Evolutionary conservation across 495 filamentous ascomycete species (phyloP), one percentile per base, ranked within the genome.

Genomic region (Penicillium verhagenii): DNA sequence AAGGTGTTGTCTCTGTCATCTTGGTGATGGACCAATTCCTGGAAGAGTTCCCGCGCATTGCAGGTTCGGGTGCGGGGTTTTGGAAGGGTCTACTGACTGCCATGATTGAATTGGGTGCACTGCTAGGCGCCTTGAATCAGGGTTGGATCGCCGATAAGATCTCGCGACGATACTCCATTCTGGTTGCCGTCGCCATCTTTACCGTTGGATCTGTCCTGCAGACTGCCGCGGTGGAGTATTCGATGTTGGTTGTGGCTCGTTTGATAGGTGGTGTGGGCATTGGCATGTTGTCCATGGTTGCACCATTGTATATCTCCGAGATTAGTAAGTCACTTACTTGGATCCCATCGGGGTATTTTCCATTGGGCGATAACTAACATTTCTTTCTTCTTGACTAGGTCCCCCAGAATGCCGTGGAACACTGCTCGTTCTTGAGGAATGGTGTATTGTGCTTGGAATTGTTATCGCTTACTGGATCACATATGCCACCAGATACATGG

Each of bases 231-330:
- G 59, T 77, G 5, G 69, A 80, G 24, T 84, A 82, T 58, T 70
- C 76, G 3, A 85, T 86, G 82, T 65, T 86, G 50, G 75, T 73
- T 1, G 72, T 79, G n/a, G 83, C 78, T 5, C 72, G 83, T n/a
- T 66, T 83, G 24, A 79, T 86, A 56, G 83, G 81, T n/a, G 83
- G 83, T 44, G 44, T 83, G 9, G 83, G 80, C 0, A 82, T 86
- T 54, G 82, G 82, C 35, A 82, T 81, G 80, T 57, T 78, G 43
- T 73, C 69, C 10, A 80, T 80, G 77, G 76, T 80, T 19, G 76
- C 75, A 26, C 77, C 77, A 0, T 63, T 86, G 48, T 84, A 86
- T 53, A 80, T 82, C 31, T 75, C 77, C 2, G 81, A 85, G 54
- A 77, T 85, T 40, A 78, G 69, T 70, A 66, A 9, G 69, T 62